A percentile compares a stretch with the other conserved stretches of the same genome.
phyloP scores from a whole-genome alignment of 192 early-diverging fungal species.

The Thamnidium elegans region DNA sequence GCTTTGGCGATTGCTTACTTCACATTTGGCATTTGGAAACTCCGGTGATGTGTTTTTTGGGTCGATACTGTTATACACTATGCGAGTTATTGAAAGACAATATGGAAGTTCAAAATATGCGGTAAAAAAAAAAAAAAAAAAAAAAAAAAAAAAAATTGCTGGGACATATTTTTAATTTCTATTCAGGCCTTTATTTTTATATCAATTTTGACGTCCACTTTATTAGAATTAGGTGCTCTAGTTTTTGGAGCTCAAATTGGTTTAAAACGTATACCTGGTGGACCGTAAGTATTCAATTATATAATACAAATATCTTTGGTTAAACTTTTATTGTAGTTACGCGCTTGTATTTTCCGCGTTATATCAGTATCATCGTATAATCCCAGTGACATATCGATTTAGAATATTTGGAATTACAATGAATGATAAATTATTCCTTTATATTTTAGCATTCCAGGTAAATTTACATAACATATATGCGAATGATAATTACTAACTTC shows the following conservation, averaged over 20 bases:
- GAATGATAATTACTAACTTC: background rate
- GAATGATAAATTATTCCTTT: conserved; percentile 49
- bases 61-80: conserved; percentile 55
- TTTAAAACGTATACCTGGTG: conserved; percentile 47
- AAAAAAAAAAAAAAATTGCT: conserved; percentile 7
- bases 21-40: conserved; percentile 52
- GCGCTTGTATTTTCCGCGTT: conserved; percentile 54
- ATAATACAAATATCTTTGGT: background rate
- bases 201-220: conserved; percentile 43
- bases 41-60: conserved; percentile 61
- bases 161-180: background rate
- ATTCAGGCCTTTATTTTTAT: conserved; percentile 52
- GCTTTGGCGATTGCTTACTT: conserved; percentile 63
- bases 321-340: conserved; percentile 27
- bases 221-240: conserved; percentile 52
- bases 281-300: conserved; percentile 39
- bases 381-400: conserved; percentile 53
- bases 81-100: conserved; percentile 58
- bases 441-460: conserved; percentile 49
- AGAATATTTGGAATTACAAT: conserved; percentile 49
- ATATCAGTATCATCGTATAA: conserved; percentile 54
- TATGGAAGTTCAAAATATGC: conserved; percentile 63
- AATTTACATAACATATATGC: background rate
- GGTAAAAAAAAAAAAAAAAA: conserved; percentile 31
- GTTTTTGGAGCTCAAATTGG: conserved; percentile 43